These are phyloP conservation scores for Stephania japonica DNA, from an alignment of 164 flowering plant genomes.

Conservation along the genomic window DNA sequence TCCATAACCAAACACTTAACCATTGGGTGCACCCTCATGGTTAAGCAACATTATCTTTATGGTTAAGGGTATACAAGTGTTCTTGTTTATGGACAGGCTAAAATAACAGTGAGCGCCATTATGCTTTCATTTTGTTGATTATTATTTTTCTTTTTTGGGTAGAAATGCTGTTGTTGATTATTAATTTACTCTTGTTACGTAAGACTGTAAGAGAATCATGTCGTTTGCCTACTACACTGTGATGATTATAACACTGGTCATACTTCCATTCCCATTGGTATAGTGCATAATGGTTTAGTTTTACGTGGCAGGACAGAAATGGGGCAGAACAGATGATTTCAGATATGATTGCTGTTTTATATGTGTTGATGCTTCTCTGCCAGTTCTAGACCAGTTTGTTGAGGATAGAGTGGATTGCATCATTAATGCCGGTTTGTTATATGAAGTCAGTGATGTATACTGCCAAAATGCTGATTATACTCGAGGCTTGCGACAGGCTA, in stretches of 20 bases:
- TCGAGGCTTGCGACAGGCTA: constrained; percentile 76
- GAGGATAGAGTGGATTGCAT: constrained; percentile 74
- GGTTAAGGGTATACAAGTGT: no score
- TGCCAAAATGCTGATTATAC: constrained; percentile 61
- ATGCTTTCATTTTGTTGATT: no score
- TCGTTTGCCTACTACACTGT: not conserved
- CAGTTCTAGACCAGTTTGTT: constrained; percentile 66
- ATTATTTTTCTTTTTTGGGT: no score
- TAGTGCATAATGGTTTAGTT: constrained; percentile 17
- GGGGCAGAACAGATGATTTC: constrained; percentile 70
- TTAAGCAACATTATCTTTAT: no score
- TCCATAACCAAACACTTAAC: no score
- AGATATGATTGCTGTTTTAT: constrained; percentile 83
- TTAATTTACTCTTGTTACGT: not conserved
- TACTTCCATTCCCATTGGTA: not conserved
- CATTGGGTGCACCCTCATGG: no score
- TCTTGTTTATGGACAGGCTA: no score
- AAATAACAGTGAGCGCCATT: no score
- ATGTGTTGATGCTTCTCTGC: constrained; percentile 78
- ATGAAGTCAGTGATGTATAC: constrained; percentile 73
- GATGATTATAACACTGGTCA: not conserved
- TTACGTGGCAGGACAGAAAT: constrained; percentile 82
- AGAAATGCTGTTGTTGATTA: no score
- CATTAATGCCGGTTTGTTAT: constrained; percentile 73
- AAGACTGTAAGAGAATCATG: not conserved